These are phyloP conservation scores for Incumbomyces lentus DNA, from an alignment of 2,329 filamentous ascomycete species.

Conservation along the genomic window DNA sequence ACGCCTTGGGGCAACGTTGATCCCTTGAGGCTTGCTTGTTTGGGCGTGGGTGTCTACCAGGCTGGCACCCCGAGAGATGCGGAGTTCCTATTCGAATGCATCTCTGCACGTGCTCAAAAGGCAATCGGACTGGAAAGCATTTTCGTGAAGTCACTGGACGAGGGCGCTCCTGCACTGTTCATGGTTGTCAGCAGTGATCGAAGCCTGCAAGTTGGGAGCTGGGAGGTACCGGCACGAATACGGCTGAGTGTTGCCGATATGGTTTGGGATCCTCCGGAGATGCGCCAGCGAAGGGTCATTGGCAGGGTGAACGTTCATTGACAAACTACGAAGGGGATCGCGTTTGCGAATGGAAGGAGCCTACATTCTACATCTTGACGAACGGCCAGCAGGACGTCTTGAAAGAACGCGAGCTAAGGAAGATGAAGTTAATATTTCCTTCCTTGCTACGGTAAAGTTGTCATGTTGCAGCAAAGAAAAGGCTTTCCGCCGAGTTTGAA, in stretches of 20 bases:
- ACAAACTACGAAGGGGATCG: no score
- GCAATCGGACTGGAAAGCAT: constrained; percentile 25
- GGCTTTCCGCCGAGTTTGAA: no score
- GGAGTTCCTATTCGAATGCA: constrained; percentile 46
- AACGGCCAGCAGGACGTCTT: no score
- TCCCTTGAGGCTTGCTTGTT: constrained; percentile 51
- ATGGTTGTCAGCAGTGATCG: constrained; percentile 23
- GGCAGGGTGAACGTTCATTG: neutral
- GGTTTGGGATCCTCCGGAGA: constrained; percentile 29
- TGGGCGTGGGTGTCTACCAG: constrained; percentile 58
- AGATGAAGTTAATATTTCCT: no score
- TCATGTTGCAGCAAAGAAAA: no score
- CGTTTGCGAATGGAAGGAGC: no score
- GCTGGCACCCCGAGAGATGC: constrained; percentile 52
- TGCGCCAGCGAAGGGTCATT: constrained; percentile 23
- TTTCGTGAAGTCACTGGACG: constrained; percentile 1
- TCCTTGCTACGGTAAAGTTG: no score
- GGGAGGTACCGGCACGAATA: constrained; percentile 16
- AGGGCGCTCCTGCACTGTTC: constrained; percentile 15
- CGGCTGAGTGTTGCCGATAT: constrained; percentile 27
- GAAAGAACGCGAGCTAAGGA: no score
- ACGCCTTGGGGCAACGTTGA: constrained; percentile 60
- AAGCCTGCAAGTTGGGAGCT: constrained; percentile 21
- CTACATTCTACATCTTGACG: no score
- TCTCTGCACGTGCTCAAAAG: constrained; percentile 34